These are phyloP conservation scores for Aotearoamyces nothofagi DNA, from an alignment of 2,329 filamentous ascomycete genomes.

Conservation along the genomic window DNA sequence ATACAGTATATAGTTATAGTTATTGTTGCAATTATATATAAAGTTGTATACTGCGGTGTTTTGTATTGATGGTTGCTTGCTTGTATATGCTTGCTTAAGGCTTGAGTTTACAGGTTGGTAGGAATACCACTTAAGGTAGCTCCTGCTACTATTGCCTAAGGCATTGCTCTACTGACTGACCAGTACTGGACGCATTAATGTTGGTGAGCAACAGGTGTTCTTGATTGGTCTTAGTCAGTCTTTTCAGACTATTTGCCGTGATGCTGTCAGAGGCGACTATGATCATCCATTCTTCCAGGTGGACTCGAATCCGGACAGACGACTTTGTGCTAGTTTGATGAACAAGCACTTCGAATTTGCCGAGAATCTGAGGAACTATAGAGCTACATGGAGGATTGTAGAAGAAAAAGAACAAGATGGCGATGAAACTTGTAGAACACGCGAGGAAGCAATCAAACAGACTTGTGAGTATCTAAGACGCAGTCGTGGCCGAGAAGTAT, in stretches of 20 bases:
- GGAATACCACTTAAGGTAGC: no score
- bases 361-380: constrained; percentile 4
- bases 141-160: no score
- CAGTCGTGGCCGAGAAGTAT: constrained; percentile 8
- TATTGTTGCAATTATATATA: no score
- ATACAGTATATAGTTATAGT: no score
- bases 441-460: constrained; percentile 4
- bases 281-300: constrained; percentile 9
- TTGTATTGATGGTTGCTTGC: no score
- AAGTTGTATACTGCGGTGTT: no score
- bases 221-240: constrained; percentile 15
- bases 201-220: constrained; percentile 12
- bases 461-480: constrained; percentile 5
- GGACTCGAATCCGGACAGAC: constrained; percentile 4
- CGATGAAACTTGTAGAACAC: constrained; percentile 3
- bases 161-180: no score
- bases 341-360: constrained; percentile 7
- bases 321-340: constrained; percentile 6
- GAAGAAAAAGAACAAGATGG: neutral
- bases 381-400: constrained; percentile 5
- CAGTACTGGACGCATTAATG: constrained; percentile 6
- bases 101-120: no score
- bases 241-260: constrained; percentile 16
- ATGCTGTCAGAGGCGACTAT: constrained; percentile 19
- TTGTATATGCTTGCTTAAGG: no score